These are phyloP conservation scores for Globisporangium spinosum DNA, from an alignment of 352 stramenopile genomes.

Conservation along the genomic window DNA sequence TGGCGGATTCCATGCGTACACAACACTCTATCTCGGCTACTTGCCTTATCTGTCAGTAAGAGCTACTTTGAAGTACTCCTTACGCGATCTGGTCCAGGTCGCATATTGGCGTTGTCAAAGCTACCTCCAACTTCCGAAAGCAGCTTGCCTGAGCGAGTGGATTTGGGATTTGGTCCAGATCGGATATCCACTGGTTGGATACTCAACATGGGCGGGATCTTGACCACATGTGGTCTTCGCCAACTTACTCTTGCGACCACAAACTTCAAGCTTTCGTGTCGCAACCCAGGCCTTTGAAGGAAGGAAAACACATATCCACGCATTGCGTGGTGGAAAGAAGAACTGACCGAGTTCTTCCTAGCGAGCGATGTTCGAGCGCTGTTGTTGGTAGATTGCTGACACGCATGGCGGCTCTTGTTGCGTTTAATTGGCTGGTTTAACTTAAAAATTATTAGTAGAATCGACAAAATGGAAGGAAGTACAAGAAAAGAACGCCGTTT, in stretches of 20 bases:
- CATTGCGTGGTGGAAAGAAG: too few relatives aligned
- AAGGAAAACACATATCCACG: background rate
- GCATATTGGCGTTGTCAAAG: too few relatives aligned
- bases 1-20: background rate
- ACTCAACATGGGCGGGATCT: background rate
- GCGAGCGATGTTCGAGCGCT: too few relatives aligned
- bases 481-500: background rate
- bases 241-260: background rate
- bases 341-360: too few relatives aligned
- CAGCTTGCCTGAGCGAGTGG: background rate
- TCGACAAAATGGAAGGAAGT: background rate
- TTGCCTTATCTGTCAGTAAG: too few relatives aligned
- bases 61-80: too few relatives aligned
- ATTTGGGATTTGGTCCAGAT: background rate
- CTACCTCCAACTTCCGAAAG: too few relatives aligned
- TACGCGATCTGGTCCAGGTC: too few relatives aligned
- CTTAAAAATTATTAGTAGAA: background rate
- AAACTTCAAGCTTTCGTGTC: conserved; percentile 1
- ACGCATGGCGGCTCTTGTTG: background rate
- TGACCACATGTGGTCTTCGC: background rate
- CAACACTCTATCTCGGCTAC: background rate
- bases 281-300: background rate
- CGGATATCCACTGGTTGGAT: background rate
- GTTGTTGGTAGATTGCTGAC: background rate
- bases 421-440: background rate